Evolutionary conservation across 2,329 filamentous ascomycete genomes (phyloP).

Genomic region (Exophiala calicioides): DNA sequence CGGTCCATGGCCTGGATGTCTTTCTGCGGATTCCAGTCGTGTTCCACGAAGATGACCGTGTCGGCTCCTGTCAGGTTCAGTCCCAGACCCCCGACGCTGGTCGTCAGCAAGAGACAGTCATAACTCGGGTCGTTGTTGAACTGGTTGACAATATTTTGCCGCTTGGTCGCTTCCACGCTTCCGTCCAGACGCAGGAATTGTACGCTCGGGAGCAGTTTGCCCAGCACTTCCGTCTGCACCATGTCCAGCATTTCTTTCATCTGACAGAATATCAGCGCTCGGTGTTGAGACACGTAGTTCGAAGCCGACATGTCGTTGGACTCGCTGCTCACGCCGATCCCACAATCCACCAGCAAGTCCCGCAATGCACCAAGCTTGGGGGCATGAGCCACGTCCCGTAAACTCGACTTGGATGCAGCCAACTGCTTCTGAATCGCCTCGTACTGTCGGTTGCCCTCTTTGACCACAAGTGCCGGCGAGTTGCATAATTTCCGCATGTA

Average conservation of each 20-base stretch:
- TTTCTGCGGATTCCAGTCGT: slow-evolving; percentile 99
- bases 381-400: slow-evolving; percentile 84
- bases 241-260: slow-evolving; percentile 99
- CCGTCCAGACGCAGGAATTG: slow-evolving; percentile 95
- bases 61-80: slow-evolving; percentile 95
- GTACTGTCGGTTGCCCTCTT: slow-evolving; percentile 87
- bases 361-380: slow-evolving; percentile 88
- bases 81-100: slow-evolving; percentile 89
- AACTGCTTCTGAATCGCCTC: slow-evolving; percentile 82
- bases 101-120: slow-evolving; percentile 89
- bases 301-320: slow-evolving; percentile 48
- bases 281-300: slow-evolving; percentile 90
- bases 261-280: slow-evolving; percentile 95
- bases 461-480: slow-evolving; percentile 93
- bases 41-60: slow-evolving; percentile 98
- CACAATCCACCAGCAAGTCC: slow-evolving; percentile 96
- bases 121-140: slow-evolving; percentile 98
- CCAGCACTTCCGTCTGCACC: slow-evolving; percentile 91
- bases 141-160: slow-evolving; percentile 97
- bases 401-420: slow-evolving; percentile 72
- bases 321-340: slow-evolving; percentile 71
- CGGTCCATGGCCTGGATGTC: slow-evolving; percentile 99
- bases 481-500: slow-evolving; percentile 99
- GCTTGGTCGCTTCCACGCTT: slow-evolving; percentile 84
- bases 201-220: slow-evolving; percentile 85